Conservation (phyloP, 2,329 filamentous ascomycete species). For the Pestalotiopsis sp. region DNA sequence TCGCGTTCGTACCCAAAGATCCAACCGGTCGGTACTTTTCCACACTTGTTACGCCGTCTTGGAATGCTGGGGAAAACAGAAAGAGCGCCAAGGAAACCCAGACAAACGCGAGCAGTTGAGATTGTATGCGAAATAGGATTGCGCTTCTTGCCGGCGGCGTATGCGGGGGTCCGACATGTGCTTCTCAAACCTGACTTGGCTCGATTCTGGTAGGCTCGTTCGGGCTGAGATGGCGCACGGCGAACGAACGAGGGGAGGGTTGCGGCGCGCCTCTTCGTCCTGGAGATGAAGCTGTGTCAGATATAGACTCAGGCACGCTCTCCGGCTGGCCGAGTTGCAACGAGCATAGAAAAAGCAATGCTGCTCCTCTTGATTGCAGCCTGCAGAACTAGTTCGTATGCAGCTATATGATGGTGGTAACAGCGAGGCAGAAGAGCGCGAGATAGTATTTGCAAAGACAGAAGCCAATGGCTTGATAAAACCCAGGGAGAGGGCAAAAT, state of each 20-base stretch:
- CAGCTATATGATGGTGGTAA: not conserved
- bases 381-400: not conserved
- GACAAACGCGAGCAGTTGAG: not conserved
- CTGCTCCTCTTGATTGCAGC: not conserved
- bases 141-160: not conserved
- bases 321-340: not conserved
- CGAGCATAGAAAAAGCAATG: not conserved
- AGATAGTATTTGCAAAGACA: not conserved
- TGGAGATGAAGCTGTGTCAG: slow-evolving; percentile 9
- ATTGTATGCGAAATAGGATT: not conserved
- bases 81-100: not conserved
- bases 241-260: not conserved
- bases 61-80: not conserved
- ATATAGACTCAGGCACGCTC: slow-evolving; percentile 6
- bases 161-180: not conserved
- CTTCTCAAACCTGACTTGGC: not conserved
- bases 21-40: not conserved
- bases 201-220: not conserved
- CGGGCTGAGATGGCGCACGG: slow-evolving; percentile 1
- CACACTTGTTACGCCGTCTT: not conserved
- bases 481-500: not conserved
- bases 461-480: not conserved
- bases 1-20: not conserved
- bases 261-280: not conserved
- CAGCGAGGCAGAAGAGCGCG: not conserved